phyloP scores from a whole-genome alignment of 371 early-diverging fungal genomes.

The Mycotypha africana region DNA sequence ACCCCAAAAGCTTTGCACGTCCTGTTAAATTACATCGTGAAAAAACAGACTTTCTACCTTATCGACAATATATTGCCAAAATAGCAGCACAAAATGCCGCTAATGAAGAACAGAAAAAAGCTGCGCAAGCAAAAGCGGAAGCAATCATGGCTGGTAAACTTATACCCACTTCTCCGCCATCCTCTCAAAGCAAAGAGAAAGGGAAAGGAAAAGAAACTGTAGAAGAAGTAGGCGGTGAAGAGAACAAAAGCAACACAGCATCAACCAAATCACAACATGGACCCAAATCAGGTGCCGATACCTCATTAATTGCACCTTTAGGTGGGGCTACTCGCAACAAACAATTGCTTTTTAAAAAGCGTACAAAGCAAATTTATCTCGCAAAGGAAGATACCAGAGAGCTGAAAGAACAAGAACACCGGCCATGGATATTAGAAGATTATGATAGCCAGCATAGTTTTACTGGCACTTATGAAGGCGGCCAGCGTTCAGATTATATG shows the following conservation, averaged over 20 bases:
- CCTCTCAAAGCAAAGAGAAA: too few relatives aligned
- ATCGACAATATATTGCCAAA: conserved; percentile 18
- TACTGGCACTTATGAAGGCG: conserved; percentile 76
- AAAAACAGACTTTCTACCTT: conserved; percentile 32
- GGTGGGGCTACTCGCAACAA: conserved; percentile 79
- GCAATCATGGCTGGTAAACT: conserved; percentile 4
- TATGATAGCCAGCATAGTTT: conserved; percentile 64
- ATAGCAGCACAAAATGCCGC: conserved; percentile 18
- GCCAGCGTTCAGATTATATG: conserved; percentile 71
- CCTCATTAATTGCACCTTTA: conserved; percentile 69
- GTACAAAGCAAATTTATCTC: conserved; percentile 73
- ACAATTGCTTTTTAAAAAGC: conserved; percentile 76
- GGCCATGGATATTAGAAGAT: conserved; percentile 79
- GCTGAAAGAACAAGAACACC: conserved; percentile 64
- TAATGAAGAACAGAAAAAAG: conserved; percentile 11
- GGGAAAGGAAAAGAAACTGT: too few relatives aligned
- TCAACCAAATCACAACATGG: conserved; percentile 22
- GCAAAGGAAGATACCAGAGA: conserved; percentile 71
- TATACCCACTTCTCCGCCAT: too few relatives aligned
- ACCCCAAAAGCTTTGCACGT: conserved; percentile 49
- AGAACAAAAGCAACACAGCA: too few relatives aligned
- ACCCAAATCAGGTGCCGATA: conserved; percentile 65
- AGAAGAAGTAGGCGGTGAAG: conserved; percentile 13
- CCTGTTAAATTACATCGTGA: conserved; percentile 71
- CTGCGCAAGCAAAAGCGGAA: conserved; percentile 7